Evolutionary conservation across 1,139 yeast genomes (phyloP), one percentile per base, ranked within the genome.

Genomic region (Blastobotrys illinoisensis): DNA sequence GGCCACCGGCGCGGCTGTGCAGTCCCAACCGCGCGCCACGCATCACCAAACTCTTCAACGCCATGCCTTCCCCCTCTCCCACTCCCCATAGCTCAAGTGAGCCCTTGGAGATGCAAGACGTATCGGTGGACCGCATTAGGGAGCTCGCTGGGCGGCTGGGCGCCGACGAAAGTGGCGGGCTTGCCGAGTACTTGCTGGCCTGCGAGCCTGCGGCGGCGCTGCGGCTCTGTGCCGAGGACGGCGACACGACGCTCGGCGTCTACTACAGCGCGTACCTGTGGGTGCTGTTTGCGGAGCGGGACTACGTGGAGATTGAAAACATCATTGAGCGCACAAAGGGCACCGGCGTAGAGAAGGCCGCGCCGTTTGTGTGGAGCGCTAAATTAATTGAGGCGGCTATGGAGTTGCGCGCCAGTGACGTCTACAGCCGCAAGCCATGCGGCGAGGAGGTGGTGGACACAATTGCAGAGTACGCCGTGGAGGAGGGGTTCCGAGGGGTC

Each of bases 221-320:
- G 32, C 26, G 44, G 14, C 18, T 52, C 16, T 20, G 19, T 13
- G 36, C 32, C 2, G 19, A 14, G 21, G 14, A n/a, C 9, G 32
- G n/a, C 9, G 49, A 36, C 4, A 16, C 11, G 43, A 9, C 21
- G 14, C 50, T 32, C 36, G 9, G 19, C 9, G 21, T 44, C 11
- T 51, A 28, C 48, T 52, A 52, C 32, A 45, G 47, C 3, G 40
- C 24, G 18, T 52, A 21, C 44, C 5, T 52, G 23, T 52, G 54
- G 54, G 19, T n/a, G 1, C 23, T 52, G 49, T 21, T 52, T 11
- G 24, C n/a, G 9, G 14, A 52, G 11, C 14, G 40, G 21, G 36
- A 52, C 16, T 40, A 45, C 14, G 28, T 46, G 7, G 54, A 52
- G 24, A 36, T 52, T 5, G 20, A 20, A 5, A 46, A 46, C 18